Evolutionary conservation across 306 rosid species (phyloP), one percentile per base, ranked within the genome.

Genomic region (Vigna reflexopilosa): DNA sequence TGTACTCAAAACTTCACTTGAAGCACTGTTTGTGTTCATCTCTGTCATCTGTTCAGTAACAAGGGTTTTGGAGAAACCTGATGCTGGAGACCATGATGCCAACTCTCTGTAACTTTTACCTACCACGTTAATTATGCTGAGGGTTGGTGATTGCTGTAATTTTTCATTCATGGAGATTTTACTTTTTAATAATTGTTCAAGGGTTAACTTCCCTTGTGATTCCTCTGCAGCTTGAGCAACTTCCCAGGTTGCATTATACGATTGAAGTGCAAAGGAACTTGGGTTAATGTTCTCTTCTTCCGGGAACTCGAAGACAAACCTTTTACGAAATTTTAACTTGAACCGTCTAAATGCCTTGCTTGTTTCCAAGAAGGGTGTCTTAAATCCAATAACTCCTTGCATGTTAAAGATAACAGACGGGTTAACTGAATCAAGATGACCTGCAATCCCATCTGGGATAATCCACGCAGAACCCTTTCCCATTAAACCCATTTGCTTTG

Each of bases 331-430:
- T 72, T 81, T 82, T 44, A 63, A 74, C 67, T 67, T 87, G 80
- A 90, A 90, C 30, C 47, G 62, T 45, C 30, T 81, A 54, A 84
- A 84, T 6, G 47, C 16, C 38, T 51, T 63, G 2, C 54, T 84
- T 15, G 38, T 72, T 59, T 83, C 87, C 13, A 42, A 40, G 50
- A 88, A 83, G 32, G 70, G 77, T 15, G 87, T 84, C 80, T 79
- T 81, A 44, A 90, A 70, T 26, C 94, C 94, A 72, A 90, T n/a
- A 6, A 91, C 80, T 28, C 90, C 91, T 82, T 86, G 89, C 97
- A 91, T 88, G 70, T 76, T 77, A 20, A 7, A 17, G 47, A 36
- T 86, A 40, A 51, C 58, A 6, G 90, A 86, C 2, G 86, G 63
- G n/a, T 89, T 85, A 51, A 80, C 81, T 4, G 90, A 82, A 73